phyloP scores from a whole-genome alignment of 208 protist species.

The Leishmania gerbilli region DNA sequence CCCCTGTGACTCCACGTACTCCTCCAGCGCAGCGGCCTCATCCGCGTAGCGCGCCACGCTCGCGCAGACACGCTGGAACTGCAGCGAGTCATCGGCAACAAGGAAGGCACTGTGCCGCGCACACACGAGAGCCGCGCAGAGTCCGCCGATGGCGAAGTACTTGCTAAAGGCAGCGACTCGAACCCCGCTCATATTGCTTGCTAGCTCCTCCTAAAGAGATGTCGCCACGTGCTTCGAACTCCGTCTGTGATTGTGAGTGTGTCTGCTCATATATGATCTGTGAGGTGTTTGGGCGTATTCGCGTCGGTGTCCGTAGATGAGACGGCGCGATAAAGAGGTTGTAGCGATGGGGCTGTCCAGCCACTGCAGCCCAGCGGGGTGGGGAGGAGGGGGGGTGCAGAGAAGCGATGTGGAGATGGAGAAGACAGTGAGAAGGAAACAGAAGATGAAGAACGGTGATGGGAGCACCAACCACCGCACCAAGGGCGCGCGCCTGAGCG shows the following conservation, averaged over 20 bases:
- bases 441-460: neutral
- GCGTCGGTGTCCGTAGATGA: neutral
- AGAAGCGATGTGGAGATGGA: neutral
- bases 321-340: neutral
- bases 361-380: neutral
- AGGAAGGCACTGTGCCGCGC: constrained; percentile 60
- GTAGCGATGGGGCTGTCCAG: neutral
- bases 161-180: constrained; percentile 48
- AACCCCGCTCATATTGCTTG: constrained; percentile 38
- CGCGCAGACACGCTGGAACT: constrained; percentile 41
- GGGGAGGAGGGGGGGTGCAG: neutral
- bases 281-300: neutral
- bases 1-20: constrained; percentile 32
- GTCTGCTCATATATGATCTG: neutral
- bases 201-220: neutral
- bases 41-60: constrained; percentile 45
- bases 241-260: neutral
- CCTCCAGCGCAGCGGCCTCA: constrained; percentile 40
- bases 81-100: constrained; percentile 27
- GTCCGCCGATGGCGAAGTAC: constrained; percentile 58
- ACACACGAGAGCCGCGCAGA: constrained; percentile 39
- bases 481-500: neutral
- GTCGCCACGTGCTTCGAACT: neutral
- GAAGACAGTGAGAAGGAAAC: neutral
- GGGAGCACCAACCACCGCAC: neutral